Evolutionary conservation across 2,329 filamentous ascomycete genomes (phyloP).

Genomic region (Eurotiales sp.): DNA sequence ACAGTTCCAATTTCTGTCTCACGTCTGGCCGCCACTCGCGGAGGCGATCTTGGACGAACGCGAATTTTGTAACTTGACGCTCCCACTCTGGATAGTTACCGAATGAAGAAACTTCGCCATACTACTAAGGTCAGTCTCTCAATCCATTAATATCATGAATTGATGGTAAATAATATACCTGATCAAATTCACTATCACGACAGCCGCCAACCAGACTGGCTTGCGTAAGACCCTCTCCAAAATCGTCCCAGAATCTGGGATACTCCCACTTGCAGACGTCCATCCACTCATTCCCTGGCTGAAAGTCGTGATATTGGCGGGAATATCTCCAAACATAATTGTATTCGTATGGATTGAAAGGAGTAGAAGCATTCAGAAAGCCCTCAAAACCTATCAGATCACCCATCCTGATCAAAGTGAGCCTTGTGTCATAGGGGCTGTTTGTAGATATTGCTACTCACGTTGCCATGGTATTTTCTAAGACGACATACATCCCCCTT

Average conservation of each 20-base stretch:
- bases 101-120: constrained; percentile 57
- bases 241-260: constrained; percentile 55
- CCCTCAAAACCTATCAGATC: constrained; percentile 56
- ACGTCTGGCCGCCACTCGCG: constrained; percentile 57
- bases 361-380: constrained; percentile 51
- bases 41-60: constrained; percentile 59
- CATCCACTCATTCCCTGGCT: constrained; percentile 47
- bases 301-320: constrained; percentile 53
- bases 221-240: constrained; percentile 44
- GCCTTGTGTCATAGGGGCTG: neutral
- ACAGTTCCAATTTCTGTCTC: constrained; percentile 52
- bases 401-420: constrained; percentile 42
- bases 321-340: constrained; percentile 51
- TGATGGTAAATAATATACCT: constrained; percentile 5
- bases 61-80: constrained; percentile 58
- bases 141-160: neutral
- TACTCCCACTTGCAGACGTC: constrained; percentile 45
- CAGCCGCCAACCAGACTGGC: constrained; percentile 48
- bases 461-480: constrained; percentile 60
- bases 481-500: constrained; percentile 56
- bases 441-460: constrained; percentile 21
- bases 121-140: constrained; percentile 29
- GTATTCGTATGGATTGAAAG: constrained; percentile 51
- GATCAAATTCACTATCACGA: constrained; percentile 57
- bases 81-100: constrained; percentile 57